These are phyloP conservation scores for Cucurbita ficifolia DNA, from an alignment of 306 rosid species.

Conservation along the genomic window DNA sequence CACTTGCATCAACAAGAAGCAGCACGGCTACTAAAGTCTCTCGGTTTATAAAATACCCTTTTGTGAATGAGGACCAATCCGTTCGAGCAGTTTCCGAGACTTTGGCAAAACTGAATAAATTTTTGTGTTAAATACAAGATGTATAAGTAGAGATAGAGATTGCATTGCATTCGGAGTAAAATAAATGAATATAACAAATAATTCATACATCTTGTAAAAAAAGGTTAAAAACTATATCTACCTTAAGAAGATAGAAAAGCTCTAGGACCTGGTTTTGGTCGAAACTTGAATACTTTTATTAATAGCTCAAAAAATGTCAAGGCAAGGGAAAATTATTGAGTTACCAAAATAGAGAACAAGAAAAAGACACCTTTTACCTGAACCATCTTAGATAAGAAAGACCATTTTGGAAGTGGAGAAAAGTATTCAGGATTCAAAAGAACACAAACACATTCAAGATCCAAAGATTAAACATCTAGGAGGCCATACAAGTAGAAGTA, in stretches of 20 bases:
- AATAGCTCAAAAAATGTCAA: not conserved
- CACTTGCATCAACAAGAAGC: conserved; percentile 80
- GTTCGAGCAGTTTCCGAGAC: conserved; percentile 61
- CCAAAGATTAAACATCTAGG: not conserved
- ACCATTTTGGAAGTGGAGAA: not conserved
- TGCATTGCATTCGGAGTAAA: not conserved
- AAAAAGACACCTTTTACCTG: not conserved
- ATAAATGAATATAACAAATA: not conserved
- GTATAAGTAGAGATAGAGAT: not conserved
- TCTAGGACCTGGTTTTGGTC: not conserved
- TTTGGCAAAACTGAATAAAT: conserved; percentile 60
- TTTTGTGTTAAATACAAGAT: not conserved
- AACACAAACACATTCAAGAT: not conserved
- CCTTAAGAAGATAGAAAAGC: not conserved
- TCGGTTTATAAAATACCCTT: conserved; percentile 82
- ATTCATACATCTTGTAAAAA: not conserved
- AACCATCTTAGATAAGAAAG: not conserved
- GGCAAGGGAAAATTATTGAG: not conserved
- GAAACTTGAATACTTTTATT: not conserved
- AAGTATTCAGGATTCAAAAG: not conserved
- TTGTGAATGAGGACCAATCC: conserved; percentile 85
- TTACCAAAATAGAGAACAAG: not conserved
- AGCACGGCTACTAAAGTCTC: conserved; percentile 57
- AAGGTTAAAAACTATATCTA: not conserved
- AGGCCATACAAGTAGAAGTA: too few relatives aligned